Base-by-base conservation (phyloP, 2,329 filamentous ascomycete species). In the Diplodia mutila region DNA sequence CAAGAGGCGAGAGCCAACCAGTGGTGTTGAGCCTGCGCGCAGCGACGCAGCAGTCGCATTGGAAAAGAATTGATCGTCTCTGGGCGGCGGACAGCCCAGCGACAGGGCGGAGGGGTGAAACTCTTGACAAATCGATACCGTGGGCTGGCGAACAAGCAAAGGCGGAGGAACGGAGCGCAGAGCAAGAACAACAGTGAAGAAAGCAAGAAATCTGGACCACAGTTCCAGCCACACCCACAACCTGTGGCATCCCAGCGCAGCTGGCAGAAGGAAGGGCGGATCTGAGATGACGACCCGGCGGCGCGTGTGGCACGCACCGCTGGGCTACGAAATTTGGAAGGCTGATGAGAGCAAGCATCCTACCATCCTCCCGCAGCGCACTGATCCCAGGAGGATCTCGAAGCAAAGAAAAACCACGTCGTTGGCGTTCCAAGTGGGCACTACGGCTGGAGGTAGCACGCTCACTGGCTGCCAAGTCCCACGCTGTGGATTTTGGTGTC, bases 401-500 rank as follows among this genome's bases (percentile, higher is more conserved):
- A 63, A 51, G 29, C 46, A 25, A 2, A 51, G 46, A 63, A 63
- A 52, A 63, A 63, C 59, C 59, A 63, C 34, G 46, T 34, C 46
- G 59, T 18, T 63, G 59, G 59, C 59, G 59, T 25, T 14, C 25
- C 46, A 32, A 48, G 46, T 29, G 59, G 57, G 46, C 59, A 25
- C 59, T 63, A 63, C 37, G 46, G 59, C 46, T 25, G 46, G n/a
- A 51, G 37, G 21, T 46, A 7, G 59, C 27, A 29, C 59, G 23
- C 59, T 63, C 12, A 63, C 39, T 63, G 59, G 59, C 18, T 51
- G 42, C 12, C n/a, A 29, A 12, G 23, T 18, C 29, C 11, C 27
- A n/a, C 61, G 49, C n/a, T 34, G 61, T 55, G 61, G 51, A 23
- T 34, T 39, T 32, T 65, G 61, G 61, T 48, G 61, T 54, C 61